These are phyloP conservation scores for Yamadazyma triangularis DNA, from an alignment of 1,139 yeast species.

Conservation along the genomic window DNA sequence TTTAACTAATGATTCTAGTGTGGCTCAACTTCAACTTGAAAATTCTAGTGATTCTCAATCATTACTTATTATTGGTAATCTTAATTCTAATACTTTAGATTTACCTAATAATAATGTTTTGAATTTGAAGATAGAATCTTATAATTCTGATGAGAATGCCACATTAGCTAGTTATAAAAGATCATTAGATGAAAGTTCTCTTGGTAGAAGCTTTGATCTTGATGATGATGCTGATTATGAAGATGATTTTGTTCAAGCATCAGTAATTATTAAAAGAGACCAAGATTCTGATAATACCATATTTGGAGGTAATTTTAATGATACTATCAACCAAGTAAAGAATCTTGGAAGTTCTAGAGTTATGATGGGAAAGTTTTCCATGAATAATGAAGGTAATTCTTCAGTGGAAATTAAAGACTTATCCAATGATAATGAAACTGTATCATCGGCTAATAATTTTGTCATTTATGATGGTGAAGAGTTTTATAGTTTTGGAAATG, in stretches of 20 bases:
- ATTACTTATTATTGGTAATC: conserved; percentile 44
- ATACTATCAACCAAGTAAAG: conserved; percentile 22
- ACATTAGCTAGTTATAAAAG: conserved; percentile 15
- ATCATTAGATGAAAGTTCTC: not conserved
- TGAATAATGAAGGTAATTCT: conserved; percentile 16
- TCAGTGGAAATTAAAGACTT: conserved; percentile 22
- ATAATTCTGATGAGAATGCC: conserved; percentile 31
- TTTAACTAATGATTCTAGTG: conserved; percentile 38
- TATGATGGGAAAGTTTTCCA: conserved; percentile 30
- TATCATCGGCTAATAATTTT: conserved; percentile 28
- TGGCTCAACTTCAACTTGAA: conserved; percentile 25
- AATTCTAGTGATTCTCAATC: conserved; percentile 15
- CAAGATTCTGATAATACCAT: conserved; percentile 13
- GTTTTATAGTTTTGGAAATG: conserved; percentile 41
- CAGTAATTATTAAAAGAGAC: conserved; percentile 18
- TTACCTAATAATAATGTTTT: conserved; percentile 26
- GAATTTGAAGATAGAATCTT: conserved; percentile 22
- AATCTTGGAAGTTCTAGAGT: conserved; percentile 19
- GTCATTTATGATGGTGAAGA: conserved; percentile 22
- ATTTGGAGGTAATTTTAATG: conserved; percentile 29
- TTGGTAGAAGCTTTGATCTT: conserved; percentile 1
- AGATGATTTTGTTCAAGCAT: conserved; percentile 1
- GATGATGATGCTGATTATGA: conserved; percentile 1
- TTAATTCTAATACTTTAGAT: conserved; percentile 33
- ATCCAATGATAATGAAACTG: conserved; percentile 25